phyloP scores from a whole-genome alignment of 495 filamentous ascomycete species.

The Pyrenula aspistea region DNA sequence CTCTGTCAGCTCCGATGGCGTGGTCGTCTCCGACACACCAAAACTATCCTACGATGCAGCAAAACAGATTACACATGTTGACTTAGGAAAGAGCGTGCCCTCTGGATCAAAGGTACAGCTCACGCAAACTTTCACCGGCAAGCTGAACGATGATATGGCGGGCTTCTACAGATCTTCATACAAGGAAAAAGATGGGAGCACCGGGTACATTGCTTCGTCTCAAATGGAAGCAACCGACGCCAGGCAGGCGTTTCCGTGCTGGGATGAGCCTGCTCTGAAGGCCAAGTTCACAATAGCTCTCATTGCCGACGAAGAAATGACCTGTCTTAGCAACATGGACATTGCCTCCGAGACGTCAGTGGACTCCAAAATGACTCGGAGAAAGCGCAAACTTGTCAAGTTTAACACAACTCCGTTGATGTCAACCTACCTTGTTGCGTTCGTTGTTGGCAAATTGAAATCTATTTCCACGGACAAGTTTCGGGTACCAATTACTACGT shows the following conservation, averaged over 20 bases:
- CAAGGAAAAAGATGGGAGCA: slow-evolving; percentile 40
- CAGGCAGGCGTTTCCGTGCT: slow-evolving; percentile 55
- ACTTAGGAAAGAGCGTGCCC: slow-evolving; percentile 42
- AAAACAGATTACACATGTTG: slow-evolving; percentile 46
- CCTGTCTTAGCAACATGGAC: slow-evolving; percentile 62
- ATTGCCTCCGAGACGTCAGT: slow-evolving; percentile 44
- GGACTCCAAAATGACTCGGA: slow-evolving; percentile 30
- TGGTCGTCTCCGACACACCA: slow-evolving; percentile 37
- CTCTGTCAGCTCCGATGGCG: slow-evolving; percentile 39
- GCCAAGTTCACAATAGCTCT: slow-evolving; percentile 54
- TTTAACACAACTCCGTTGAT: slow-evolving; percentile 56
- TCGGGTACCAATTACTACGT: slow-evolving; percentile 53
- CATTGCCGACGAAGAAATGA: slow-evolving; percentile 48
- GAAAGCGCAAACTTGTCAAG: slow-evolving; percentile 50
- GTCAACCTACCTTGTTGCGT: slow-evolving; percentile 60
- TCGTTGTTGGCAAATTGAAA: slow-evolving; percentile 57
- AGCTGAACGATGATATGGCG: slow-evolving; percentile 55
- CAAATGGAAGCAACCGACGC: slow-evolving; percentile 61
- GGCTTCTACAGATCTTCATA: slow-evolving; percentile 60
- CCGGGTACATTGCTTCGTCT: slow-evolving; percentile 49
- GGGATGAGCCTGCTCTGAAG: slow-evolving; percentile 61
- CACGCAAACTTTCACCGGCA: slow-evolving; percentile 48
- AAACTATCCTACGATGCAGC: slow-evolving; percentile 44
- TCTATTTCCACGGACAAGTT: slow-evolving; percentile 52
- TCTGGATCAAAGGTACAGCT: slow-evolving; percentile 48